Conservation (phyloP, 805 yeast species). For the Groenewaldozyma tartarivorans region DNA sequence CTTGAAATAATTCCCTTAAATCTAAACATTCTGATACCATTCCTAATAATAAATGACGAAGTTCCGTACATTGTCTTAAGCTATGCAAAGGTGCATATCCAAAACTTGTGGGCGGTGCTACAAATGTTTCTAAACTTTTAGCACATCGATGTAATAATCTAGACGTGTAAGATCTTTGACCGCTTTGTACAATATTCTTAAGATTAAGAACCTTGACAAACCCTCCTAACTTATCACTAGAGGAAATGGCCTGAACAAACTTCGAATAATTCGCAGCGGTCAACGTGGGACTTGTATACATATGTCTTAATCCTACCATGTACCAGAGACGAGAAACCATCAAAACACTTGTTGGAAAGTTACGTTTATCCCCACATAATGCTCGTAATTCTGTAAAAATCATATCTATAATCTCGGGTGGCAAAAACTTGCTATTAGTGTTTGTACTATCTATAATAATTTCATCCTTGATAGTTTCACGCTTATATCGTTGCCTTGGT, state of each 20-base stretch:
- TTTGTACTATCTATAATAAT: conserved; percentile 7
- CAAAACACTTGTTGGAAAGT: conserved; percentile 35
- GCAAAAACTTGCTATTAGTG: conserved; percentile 25
- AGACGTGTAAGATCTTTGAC: conserved; percentile 85
- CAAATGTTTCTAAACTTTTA: conserved; percentile 50
- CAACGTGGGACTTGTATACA: conserved; percentile 58
- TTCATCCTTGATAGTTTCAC: not conserved
- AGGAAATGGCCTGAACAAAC: conserved; percentile 62
- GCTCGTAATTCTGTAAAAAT: conserved; percentile 24
- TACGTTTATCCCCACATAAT: conserved; percentile 14
- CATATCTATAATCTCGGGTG: conserved; percentile 40
- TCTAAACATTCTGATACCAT: conserved; percentile 87
- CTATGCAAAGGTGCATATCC: conserved; percentile 86
- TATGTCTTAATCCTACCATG: conserved; percentile 45
- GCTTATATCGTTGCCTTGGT: not conserved
- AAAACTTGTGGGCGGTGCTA: conserved; percentile 92
- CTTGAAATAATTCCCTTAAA: conserved; percentile 64
- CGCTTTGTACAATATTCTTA: conserved; percentile 74
- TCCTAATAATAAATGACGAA: conserved; percentile 65
- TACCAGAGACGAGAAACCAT: conserved; percentile 57
- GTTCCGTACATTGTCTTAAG: conserved; percentile 47
- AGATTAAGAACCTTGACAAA: conserved; percentile 62
- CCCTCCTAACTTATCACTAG: conserved; percentile 42
- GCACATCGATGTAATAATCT: conserved; percentile 73
- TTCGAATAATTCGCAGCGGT: conserved; percentile 55